Base-by-base conservation (phyloP, 768 basidiomycete species). In the Rhodotorula kratochvilovae region DNA sequence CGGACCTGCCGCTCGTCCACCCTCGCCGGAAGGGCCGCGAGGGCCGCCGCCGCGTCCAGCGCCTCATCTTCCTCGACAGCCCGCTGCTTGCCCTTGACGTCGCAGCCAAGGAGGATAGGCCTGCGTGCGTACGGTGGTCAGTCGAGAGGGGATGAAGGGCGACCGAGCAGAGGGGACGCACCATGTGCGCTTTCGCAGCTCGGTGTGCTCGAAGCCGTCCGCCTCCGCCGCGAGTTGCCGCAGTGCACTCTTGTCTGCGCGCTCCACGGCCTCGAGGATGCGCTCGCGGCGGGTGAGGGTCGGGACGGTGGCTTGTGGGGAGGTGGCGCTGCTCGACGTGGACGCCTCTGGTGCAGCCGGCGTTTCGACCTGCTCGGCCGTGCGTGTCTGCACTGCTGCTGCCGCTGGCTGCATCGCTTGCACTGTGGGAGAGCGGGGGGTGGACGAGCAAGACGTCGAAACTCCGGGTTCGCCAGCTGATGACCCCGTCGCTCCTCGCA, bases 1-100 rank as follows among this genome's bases (percentile, higher is more conserved):
- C 55, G 29, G 33, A 83, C 81, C 72, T 83, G 83, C 25, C 74
- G 72, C 51, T 82, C 82, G 63, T 83, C 82, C n/a, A 67, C 59
- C n/a, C 68, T 72, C 15, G 29, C 46, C 23, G 62, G 36, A 25
- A 62, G 35, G 5, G 39, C 45, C 39, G 48, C 63, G 25, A 61
- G 42, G 17, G n/a, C 29, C 2, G 46, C 64, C 21, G 55, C 55
- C 25, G 45, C n/a, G 51, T 29, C 53, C 43, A 21, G 12, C 48
- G 46, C 12, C 12, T 42, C 31, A 2, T 33, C 62, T 35, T 36
- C 33, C 11, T 46, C 66, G 19, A 42, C 55, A 2, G 33, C 63
- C 51, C 62, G 36, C 8, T 61, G 16, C 59, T 62, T 63, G 43
- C 56, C 61, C 39, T 68, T 59, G 23, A 12, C 1, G 35, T 53